Percentiles rank a stretch among this genome's conserved stretches.
Conservation (phyloP, 139 green algal genomes). For the Asterochloris erici region DNA sequence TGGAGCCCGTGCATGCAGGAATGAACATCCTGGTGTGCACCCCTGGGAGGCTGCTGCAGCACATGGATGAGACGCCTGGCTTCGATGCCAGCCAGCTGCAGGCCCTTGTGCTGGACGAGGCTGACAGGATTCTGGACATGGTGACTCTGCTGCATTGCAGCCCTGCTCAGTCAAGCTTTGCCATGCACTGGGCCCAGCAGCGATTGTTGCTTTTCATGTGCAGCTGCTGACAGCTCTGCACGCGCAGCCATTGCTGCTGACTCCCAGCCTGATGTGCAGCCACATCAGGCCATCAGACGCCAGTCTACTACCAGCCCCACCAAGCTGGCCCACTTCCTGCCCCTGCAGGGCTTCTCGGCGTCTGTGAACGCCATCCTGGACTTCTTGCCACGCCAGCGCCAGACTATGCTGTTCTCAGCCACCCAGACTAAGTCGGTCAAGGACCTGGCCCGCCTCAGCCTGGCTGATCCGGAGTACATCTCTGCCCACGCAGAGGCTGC, state of each 20-base stretch:
- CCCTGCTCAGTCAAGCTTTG: background rate
- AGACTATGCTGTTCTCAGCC: constrained; percentile 88
- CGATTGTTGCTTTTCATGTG: too few species aligned
- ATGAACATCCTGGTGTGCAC: constrained; percentile 94
- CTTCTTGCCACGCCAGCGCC: constrained; percentile 79
- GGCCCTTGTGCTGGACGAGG: constrained; percentile 96
- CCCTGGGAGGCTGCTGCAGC: constrained; percentile 94
- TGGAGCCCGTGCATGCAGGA: constrained; percentile 4
- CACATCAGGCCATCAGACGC: too few species aligned
- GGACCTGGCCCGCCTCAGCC: constrained; percentile 70
- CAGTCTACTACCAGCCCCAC: too few species aligned
- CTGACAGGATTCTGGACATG: constrained; percentile 96
- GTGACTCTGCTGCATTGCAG: constrained; percentile 1
- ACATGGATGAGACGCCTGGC: constrained; percentile 98
- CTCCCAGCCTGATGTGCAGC: too few species aligned
- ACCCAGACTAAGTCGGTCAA: constrained; percentile 81
- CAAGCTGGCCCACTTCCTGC: too few species aligned
- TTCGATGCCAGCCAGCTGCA: constrained; percentile 83
- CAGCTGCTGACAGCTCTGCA: too few species aligned
- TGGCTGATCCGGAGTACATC: constrained; percentile 87
- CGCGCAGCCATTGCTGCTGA: too few species aligned
- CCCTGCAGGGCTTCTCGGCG: constrained; percentile 70
- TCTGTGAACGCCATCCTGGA: constrained; percentile 93
- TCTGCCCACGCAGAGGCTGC: constrained; percentile 85
- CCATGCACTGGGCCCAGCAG: too few species aligned